Conservation (phyloP, 1,284 basidiomycete species). For the Peniophora sp. region DNA sequence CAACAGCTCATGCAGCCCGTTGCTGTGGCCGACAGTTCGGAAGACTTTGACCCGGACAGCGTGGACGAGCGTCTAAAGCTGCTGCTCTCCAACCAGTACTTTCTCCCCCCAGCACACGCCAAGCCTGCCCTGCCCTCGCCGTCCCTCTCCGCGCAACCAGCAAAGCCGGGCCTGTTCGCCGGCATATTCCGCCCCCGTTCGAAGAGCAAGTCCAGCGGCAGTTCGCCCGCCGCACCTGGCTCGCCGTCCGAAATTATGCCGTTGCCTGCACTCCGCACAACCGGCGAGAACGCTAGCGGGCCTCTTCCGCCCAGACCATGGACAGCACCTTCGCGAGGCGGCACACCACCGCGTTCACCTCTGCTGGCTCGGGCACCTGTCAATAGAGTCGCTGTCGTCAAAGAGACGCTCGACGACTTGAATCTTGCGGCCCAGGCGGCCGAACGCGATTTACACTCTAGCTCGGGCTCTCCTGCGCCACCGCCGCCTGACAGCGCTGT, state of each 20-base stretch:
- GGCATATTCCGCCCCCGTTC: conserved; percentile 57
- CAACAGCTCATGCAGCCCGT: conserved; percentile 39
- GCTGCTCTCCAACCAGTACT: conserved; percentile 77
- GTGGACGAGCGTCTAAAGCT: conserved; percentile 74
- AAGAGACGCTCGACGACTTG: conserved; percentile 69
- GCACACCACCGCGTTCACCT: conserved; percentile 56
- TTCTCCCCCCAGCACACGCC: conserved; percentile 73
- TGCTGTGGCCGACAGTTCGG: conserved; percentile 30
- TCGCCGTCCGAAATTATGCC: background rate
- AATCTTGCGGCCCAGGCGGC: conserved; percentile 60
- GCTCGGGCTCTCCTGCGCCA: no score
- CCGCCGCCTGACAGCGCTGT: conserved; percentile 34
- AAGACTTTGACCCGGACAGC: conserved; percentile 60
- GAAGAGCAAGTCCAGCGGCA: conserved; percentile 50
- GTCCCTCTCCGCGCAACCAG: conserved; percentile 20
- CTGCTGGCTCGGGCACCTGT: conserved; percentile 29
- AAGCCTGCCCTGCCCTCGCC: conserved; percentile 59
- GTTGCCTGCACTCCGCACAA: background rate
- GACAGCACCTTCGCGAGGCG: conserved; percentile 38
- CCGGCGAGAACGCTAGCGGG: background rate
- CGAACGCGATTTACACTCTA: conserved; percentile 46
- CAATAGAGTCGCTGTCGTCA: conserved; percentile 65
- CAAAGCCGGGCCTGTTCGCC: conserved; percentile 45
- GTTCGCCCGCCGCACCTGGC: conserved; percentile 11
- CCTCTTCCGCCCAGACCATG: conserved; percentile 15